Conservation (phyloP, 2,329 filamentous ascomycete species). For the Cephalotrichum gorgonifer region DNA sequence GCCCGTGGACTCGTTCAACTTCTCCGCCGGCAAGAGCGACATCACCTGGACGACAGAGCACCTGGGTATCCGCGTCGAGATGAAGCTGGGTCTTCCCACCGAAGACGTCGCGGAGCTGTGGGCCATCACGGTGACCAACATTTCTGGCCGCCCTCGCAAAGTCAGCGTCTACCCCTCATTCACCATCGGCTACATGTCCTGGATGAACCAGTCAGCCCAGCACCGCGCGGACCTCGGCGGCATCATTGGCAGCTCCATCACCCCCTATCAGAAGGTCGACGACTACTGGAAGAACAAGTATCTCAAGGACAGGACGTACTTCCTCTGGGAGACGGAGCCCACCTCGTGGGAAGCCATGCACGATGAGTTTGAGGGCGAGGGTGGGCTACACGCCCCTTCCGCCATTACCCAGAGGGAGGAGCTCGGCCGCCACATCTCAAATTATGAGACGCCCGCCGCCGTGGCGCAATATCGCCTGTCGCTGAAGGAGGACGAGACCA, state of each 20-base stretch:
- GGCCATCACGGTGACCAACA: constrained; percentile 40
- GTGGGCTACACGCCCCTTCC: constrained; percentile 40
- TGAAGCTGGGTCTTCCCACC: constrained; percentile 40
- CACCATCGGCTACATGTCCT: constrained; percentile 49
- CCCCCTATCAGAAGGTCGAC: constrained; percentile 45
- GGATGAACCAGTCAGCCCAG: constrained; percentile 50
- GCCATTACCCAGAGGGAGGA: constrained; percentile 22
- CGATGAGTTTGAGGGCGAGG: constrained; percentile 43
- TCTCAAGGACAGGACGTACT: constrained; percentile 47
- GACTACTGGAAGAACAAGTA: constrained; percentile 48
- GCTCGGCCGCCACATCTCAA: constrained; percentile 35
- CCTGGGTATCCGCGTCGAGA: constrained; percentile 38
- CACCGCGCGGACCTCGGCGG: constrained; percentile 37
- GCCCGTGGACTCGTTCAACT: constrained; percentile 34
- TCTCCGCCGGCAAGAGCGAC: constrained; percentile 44
- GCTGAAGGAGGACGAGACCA: constrained; percentile 26
- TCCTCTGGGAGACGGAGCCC: constrained; percentile 40
- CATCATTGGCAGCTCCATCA: constrained; percentile 40
- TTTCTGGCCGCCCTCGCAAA: constrained; percentile 30
- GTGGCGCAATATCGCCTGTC: constrained; percentile 39
- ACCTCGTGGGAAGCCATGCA: constrained; percentile 42
- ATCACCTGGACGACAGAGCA: constrained; percentile 42
- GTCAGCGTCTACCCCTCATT: constrained; percentile 47
- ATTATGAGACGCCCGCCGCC: constrained; percentile 44
- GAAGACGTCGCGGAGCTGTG: constrained; percentile 46